Conservation (phyloP, 2,329 filamentous ascomycete genomes). For the Fusarium sulawesiense region DNA sequence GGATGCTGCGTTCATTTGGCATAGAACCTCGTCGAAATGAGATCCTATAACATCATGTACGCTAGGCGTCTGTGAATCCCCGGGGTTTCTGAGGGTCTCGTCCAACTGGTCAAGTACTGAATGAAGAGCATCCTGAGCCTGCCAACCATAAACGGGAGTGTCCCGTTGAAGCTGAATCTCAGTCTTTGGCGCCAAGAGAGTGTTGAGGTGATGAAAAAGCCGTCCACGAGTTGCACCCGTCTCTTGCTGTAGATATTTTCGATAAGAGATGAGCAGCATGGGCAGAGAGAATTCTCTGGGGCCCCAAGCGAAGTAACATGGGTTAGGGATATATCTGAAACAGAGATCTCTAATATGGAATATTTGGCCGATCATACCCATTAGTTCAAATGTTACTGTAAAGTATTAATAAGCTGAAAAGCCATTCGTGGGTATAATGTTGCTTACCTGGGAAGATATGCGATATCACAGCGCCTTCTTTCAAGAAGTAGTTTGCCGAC, state of each 20-base stretch:
- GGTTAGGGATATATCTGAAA: constrained; percentile 26
- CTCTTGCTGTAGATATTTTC: background rate
- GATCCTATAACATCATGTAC: background rate
- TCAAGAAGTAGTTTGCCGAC: constrained; percentile 5
- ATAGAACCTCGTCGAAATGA: constrained; percentile 19
- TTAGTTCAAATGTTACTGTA: constrained; percentile 13
- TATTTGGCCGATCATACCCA: constrained; percentile 18
- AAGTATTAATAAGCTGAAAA: background rate
- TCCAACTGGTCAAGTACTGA: constrained; percentile 6
- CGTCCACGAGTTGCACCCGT: background rate
- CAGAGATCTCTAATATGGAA: constrained; percentile 25
- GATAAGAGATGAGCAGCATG: constrained; percentile 1
- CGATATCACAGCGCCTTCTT: constrained; percentile 7
- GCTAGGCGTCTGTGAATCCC: accelerated
- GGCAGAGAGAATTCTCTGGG: background rate
- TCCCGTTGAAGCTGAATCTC: background rate
- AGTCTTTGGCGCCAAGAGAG: background rate
- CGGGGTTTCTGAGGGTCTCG: background rate
- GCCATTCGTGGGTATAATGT: background rate
- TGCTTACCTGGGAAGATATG: constrained; percentile 15
- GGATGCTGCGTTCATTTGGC: constrained; percentile 4
- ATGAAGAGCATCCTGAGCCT: constrained; percentile 8
- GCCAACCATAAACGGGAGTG: background rate
- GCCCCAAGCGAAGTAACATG: constrained; percentile 19
- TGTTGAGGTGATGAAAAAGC: background rate